A percentile compares a stretch with the other conserved stretches of the same genome.
phyloP scores from a whole-genome alignment of 1,284 basidiomycete genomes.

The Erythrobasidium hasegawianum region DNA sequence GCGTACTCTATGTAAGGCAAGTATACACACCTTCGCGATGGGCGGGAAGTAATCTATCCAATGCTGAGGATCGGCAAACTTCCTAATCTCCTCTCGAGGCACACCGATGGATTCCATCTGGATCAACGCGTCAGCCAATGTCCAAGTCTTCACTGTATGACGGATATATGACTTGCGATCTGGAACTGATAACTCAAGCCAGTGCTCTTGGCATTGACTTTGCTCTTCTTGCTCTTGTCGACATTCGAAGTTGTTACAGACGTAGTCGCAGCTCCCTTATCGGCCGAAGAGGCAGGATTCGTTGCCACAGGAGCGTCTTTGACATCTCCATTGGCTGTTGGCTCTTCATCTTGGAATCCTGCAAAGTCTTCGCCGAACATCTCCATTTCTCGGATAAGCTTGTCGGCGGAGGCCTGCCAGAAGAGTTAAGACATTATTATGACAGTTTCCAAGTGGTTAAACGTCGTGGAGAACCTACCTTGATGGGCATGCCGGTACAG shows the following conservation, averaged over 20 bases:
- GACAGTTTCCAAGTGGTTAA: too few species aligned
- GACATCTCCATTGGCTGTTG: conserved; percentile 52
- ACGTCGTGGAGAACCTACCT: conserved; percentile 58
- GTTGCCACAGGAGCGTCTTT: conserved; percentile 37
- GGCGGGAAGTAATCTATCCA: conserved; percentile 97
- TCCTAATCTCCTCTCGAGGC: conserved; percentile 82
- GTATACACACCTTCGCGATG: conserved; percentile 58
- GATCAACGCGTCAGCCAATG: too few species aligned
- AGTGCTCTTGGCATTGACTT: conserved; percentile 86
- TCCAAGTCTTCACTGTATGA: too few species aligned
- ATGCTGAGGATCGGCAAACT: conserved; percentile 87
- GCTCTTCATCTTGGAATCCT: conserved; percentile 57
- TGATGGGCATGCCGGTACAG: conserved; percentile 98
- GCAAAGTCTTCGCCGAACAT: conserved; percentile 93
- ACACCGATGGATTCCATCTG: conserved; percentile 54
- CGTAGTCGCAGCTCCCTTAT: conserved; percentile 39
- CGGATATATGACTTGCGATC: too few species aligned
- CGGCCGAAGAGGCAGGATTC: conserved; percentile 24
- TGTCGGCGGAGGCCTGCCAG: conserved; percentile 95
- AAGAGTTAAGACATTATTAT: too few species aligned
- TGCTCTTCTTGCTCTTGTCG: conserved; percentile 90
- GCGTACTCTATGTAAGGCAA: conserved; percentile 57
- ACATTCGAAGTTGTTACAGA: conserved; percentile 47
- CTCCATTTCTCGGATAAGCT: conserved; percentile 95
- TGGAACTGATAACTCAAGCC: conserved; percentile 98